Base-by-base conservation (phyloP, 306 rosid species). In the Dalbergia cultrata region DNA sequence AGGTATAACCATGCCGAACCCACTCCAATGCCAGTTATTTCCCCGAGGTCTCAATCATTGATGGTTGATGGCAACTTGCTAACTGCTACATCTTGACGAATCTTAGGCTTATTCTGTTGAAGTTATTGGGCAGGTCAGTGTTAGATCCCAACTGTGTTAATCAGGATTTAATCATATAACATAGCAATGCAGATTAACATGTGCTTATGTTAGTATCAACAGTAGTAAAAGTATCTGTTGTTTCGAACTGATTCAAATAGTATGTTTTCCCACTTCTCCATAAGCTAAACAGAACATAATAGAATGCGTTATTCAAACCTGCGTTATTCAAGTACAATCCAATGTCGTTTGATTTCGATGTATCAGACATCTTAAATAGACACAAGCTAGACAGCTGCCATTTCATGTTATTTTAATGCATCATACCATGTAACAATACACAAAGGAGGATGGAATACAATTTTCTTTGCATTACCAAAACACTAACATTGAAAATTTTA, bases 1-100 rank as follows among this genome's bases (percentile, higher is more conserved):
- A 83, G 73, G 80, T 59, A 79, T 71, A 58, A 81, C 57, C 74
- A 54, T 52, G 75, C 78, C 14, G 50, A 81, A 34, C 85, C 83
- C 87, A 69, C 65, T 87, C 58, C 87, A 72, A 68, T 67, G 84
- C 87, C 84, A 86, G 89, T 87, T 72, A 83, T 77, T 59, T 81
- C 83, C 81, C 76, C 18, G 35, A 70, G 79, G 81, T 52, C 62
- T 75, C 81, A 82, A 89, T 89, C 88, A 89, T 87, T 87, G 81
- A 74, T 66, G 77, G 81, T 72, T 66, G 87, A 73, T 79, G 86
- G 70, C 89, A 80, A 81, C 89, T 80, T 75, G 82, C 66, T 33
- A 67, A 83, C 86, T 70, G 80, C 85, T 54, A 43, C 70, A 0
- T 54, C 85, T 76, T 83, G 76, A 64, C 81, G 60, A 54, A 65